A percentile compares a stretch with the other conserved stretches of the same genome.
Conservation (phyloP, 2,329 filamentous ascomycete genomes). For the Beauveria pseudobassiana region DNA sequence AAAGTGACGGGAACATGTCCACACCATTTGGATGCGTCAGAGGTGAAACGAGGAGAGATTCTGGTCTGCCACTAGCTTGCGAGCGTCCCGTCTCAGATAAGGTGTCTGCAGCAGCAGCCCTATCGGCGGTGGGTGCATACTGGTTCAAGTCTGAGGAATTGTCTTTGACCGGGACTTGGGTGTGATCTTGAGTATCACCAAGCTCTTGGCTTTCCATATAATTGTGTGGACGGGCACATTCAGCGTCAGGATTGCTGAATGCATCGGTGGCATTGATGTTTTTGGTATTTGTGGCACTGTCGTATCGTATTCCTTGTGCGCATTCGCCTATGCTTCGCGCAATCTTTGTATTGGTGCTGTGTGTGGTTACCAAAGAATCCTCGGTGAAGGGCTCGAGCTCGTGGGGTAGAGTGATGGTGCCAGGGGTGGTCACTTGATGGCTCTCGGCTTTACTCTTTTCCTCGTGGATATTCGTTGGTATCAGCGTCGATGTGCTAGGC, state of each 20-base stretch:
- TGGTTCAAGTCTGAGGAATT: not conserved
- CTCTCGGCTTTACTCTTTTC: not conserved
- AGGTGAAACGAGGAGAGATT: conserved; percentile 20
- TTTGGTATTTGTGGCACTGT: not conserved
- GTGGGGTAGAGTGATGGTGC: not conserved
- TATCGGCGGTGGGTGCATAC: not conserved
- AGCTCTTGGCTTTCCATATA: not conserved
- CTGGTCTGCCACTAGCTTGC: conserved; percentile 8
- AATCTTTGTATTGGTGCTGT: too few species aligned
- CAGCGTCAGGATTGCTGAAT: not conserved
- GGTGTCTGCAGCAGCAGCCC: not conserved
- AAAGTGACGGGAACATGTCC: conserved; percentile 29
- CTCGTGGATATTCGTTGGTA: not conserved
- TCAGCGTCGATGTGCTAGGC: not conserved
- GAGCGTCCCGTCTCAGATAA: not conserved
- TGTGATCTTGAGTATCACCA: not conserved
- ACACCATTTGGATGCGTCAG: conserved; percentile 31
- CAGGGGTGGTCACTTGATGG: not conserved
- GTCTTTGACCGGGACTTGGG: not conserved
- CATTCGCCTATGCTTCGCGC: not conserved
- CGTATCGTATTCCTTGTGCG: not conserved
- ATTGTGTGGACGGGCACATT: not conserved
- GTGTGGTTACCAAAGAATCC: not conserved
- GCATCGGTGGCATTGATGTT: not conserved
- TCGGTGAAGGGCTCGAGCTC: not conserved